Conservation (phyloP, 768 basidiomycete species). For the Lactarius psammicola region DNA sequence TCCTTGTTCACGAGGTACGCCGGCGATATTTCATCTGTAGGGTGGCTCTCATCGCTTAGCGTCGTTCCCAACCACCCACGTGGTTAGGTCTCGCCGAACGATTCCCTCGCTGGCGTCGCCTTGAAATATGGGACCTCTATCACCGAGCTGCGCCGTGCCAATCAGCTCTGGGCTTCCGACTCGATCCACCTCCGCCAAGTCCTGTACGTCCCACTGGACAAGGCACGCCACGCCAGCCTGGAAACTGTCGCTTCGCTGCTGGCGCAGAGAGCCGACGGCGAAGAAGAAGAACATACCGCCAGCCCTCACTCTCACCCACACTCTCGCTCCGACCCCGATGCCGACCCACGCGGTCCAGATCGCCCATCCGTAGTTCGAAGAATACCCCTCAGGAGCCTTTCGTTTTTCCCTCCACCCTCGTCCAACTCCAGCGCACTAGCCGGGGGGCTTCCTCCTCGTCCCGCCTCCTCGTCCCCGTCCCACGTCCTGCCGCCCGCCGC, state of each 20-base stretch:
- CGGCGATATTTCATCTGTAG: not conserved
- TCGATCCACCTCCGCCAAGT: slow-evolving; percentile 83
- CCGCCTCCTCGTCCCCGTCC: not conserved
- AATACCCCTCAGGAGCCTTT: slow-evolving; percentile 35
- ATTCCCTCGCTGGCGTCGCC: slow-evolving; percentile 85
- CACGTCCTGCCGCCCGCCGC: slow-evolving; percentile 2
- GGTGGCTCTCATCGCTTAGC: not conserved
- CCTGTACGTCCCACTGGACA: slow-evolving; percentile 76
- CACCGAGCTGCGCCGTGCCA: slow-evolving; percentile 78
- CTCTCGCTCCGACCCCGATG: not conserved
- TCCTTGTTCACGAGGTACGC: slow-evolving; percentile 60
- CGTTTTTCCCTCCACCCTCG: slow-evolving; percentile 36
- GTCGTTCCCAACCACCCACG: not conserved
- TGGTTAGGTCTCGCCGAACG: slow-evolving; percentile 56
- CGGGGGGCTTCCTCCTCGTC: not conserved
- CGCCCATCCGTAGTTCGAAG: slow-evolving; percentile 32
- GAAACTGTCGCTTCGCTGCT: slow-evolving; percentile 32
- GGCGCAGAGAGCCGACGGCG: slow-evolving; percentile 17
- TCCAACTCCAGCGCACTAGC: slow-evolving; percentile 12
- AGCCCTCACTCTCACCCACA: not conserved
- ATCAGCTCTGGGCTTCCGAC: slow-evolving; percentile 93
- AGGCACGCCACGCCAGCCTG: slow-evolving; percentile 46
- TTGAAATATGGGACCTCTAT: slow-evolving; percentile 86
- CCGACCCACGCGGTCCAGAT: not conserved
- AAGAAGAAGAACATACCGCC: not conserved